phyloP scores from a whole-genome alignment of 306 rosid species.

The Lupinus albus region DNA sequence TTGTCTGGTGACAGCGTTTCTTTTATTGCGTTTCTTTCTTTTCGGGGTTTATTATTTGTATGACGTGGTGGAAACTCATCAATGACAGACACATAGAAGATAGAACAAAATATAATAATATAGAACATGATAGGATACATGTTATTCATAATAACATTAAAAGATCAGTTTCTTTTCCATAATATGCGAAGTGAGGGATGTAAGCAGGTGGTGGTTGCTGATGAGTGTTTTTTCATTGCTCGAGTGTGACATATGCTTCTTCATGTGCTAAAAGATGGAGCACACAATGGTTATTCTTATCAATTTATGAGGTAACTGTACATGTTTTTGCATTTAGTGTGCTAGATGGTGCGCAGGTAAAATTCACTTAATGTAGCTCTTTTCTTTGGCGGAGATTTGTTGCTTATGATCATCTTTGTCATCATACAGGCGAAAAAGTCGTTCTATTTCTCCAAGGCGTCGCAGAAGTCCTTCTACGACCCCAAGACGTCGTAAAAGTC shows the following conservation, averaged over 20 bases:
- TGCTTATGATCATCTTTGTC: constrained; percentile 53
- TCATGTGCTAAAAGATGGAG: constrained; percentile 97
- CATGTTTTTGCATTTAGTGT: constrained; percentile 58
- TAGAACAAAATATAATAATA: constrained; percentile 18
- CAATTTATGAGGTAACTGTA: constrained; percentile 97
- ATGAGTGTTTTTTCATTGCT: constrained; percentile 84
- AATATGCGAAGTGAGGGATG: constrained; percentile 80
- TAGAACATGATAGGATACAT: constrained; percentile 47
- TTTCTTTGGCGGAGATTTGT: constrained; percentile 28
- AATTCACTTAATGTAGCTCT: constrained; percentile 39
- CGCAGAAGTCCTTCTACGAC: constrained; percentile 56
- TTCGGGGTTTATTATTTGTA: constrained; percentile 35
- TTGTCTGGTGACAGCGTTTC: constrained; percentile 41
- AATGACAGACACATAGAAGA: constrained; percentile 19
- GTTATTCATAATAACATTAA: constrained; percentile 48
- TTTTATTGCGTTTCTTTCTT: constrained; percentile 39
- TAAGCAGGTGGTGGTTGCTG: constrained; percentile 89
- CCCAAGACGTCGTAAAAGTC: constrained; percentile 69
- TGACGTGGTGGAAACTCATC: constrained; percentile 32
- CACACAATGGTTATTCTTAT: constrained; percentile 86
- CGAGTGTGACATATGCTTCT: constrained; percentile 92
- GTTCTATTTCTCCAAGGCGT: constrained; percentile 62
- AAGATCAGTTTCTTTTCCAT: constrained; percentile 65
- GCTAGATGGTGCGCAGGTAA: constrained; percentile 67
- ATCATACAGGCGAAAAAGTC: constrained; percentile 80